Evolutionary conservation across 169 alveolate genomes (phyloP).

Genomic region (Plasmodium chabaudi): DNA sequence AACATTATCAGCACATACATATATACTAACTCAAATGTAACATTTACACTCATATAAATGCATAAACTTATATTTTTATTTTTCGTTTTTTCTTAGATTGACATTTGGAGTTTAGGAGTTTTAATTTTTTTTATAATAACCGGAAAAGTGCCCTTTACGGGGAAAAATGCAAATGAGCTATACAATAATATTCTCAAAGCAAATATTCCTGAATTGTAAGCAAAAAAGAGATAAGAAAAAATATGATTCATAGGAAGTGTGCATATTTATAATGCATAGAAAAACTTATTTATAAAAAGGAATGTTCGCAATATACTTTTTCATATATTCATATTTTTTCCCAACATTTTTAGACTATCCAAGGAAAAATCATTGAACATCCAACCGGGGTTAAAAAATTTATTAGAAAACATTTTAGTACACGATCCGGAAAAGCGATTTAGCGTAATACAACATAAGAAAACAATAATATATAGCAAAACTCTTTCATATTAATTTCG

Average conservation of each 20-base stretch:
- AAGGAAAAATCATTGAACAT: slow-evolving; percentile 60
- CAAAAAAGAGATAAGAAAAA: background rate
- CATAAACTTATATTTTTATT: background rate
- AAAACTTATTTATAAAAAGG: background rate
- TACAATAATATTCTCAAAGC: slow-evolving; percentile 65
- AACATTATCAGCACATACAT: background rate
- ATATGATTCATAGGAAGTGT: background rate
- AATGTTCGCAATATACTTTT: background rate
- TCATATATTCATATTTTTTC: background rate
- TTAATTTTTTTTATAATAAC: slow-evolving; percentile 80
- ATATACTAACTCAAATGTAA: background rate
- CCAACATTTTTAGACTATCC: slow-evolving; percentile 26
- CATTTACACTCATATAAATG: background rate
- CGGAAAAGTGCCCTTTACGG: slow-evolving; percentile 80
- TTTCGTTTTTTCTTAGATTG: slow-evolving; percentile 41
- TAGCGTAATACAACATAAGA: slow-evolving; percentile 25
- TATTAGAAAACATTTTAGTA: slow-evolving; percentile 59
- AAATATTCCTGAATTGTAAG: slow-evolving; percentile 63
- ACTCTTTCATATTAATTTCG: too few species aligned
- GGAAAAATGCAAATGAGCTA: slow-evolving; percentile 68
- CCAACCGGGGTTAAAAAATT: slow-evolving; percentile 68
- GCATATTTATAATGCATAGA: background rate
- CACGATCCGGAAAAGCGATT: slow-evolving; percentile 76
- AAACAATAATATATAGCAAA: background rate
- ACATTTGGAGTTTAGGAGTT: slow-evolving; percentile 82